Evolutionary conservation across 352 stramenopile species (phyloP), one percentile per base, ranked within the genome.

Genomic region (Phytopythium cucurbitacearum): DNA sequence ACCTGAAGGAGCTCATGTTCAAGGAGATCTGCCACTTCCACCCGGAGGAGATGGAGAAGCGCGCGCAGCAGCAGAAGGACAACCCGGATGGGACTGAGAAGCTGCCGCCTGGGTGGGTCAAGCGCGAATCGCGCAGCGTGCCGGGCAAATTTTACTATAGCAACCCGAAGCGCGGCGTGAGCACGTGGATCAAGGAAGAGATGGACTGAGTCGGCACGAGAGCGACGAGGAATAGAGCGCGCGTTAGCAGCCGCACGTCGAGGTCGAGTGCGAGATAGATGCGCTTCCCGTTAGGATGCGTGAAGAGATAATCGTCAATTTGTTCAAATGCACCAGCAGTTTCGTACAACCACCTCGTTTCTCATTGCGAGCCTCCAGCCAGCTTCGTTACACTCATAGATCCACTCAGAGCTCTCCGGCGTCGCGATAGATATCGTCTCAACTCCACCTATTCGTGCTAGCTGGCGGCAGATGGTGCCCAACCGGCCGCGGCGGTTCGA

Each of bases 21-120:
- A 95, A 91, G 57, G 85, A 95, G 72, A 95, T 95, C 50, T 93
- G 82, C 49, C 71, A 92, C 43, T 95, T 95, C 56, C 85, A 95
- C 52, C 85, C 85, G 0, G 82, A 93, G 53, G 85, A 95, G 55
- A 95, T 93, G 83, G 81, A 89, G 53, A 95, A 95, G 55, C 82
- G 85, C 56, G 85, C 82, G n/a, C 68, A 80, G 51, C 68, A 87
- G 59, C 83, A 92, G 58, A 67, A 59, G 7, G 77, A 92, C 5
- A 72, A 91, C 60, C 82, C 85, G 0, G 76, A 92, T 13, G 61
- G 65, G 0, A 35, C 66, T 4, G 85, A 95, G 47, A 91, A 92
- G 51, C 69, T 95, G 42, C 85, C 80, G 42, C 67, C 79, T 43
- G 85, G 85, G 0, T 95, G 85, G 85, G 78, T 93, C 32, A 95